Base-by-base conservation (phyloP, 176 grass and related monocot species). In the Cenchrus purpureus region DNA sequence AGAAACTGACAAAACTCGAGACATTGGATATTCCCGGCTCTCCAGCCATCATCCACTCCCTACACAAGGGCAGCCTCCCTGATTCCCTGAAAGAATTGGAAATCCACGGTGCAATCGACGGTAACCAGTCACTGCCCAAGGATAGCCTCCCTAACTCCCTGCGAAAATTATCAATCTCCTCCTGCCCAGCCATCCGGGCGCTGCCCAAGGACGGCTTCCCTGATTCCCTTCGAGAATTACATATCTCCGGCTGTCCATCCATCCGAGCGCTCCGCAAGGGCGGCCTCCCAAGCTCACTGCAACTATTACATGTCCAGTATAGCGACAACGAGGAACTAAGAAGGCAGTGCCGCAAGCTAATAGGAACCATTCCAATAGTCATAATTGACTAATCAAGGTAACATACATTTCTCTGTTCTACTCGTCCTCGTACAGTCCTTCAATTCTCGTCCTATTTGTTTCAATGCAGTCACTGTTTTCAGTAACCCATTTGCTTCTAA, bases 101-200 rank as follows among this genome's bases (percentile, higher is more conserved):
- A 0, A 64, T 40, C 50, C 0, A 0, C 7, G 2, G 15, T 10
- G 0, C 6, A 42, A 25, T 25, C 25, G 25, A 25, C 25, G 32
- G 1, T 15, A 9, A 43, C 14, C 65, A 2, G 7, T 14, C 65
- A 2, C 44, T 71, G 1, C 68, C 42, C 68, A 69, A 20, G 40
- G 37, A 20, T 2, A 40, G 40, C 3, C 40, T 45, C 17, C 67
- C 67, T 5, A 12, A 10, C n/a, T 69, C 67, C 3, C 67, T 69
- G 7, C 17, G 2, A 2, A 1, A 1, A 69, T 45, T 45, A n/a
- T 0, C 0, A 3, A 22, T 60, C 19, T 0, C 15, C 7, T 0
- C 0, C 6, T 60, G 57, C 20, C 10, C 19, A 60, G 6, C 7
- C 57, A 3, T 60, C 57, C 55, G 5, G 0, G 1, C 17, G 17